Percentiles rank a stretch among this genome's conserved stretches.
These are phyloP conservation scores for Boletus calvinii DNA, from an alignment of 1,284 basidiomycete genomes.

Conservation along the genomic window DNA sequence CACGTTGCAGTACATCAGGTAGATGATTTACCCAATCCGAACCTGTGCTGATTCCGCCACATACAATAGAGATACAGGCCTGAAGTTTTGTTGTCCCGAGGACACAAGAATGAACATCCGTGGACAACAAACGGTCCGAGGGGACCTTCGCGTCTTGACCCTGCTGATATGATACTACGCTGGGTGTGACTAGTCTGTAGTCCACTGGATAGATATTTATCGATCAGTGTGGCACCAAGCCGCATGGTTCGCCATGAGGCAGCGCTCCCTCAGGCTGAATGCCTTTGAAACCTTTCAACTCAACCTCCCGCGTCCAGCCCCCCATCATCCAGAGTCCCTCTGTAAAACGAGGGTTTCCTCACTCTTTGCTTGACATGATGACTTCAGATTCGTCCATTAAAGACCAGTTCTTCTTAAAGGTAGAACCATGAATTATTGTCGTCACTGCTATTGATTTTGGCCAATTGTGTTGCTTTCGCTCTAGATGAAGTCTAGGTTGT, in stretches of 20 bases:
- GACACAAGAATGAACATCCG: not conserved
- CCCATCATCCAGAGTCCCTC: constrained; percentile 6
- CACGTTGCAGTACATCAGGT: constrained; percentile 22
- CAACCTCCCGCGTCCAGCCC: constrained; percentile 6
- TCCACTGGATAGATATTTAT: constrained; percentile 4
- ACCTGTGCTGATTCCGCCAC: constrained; percentile 3
- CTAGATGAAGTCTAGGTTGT: constrained; percentile 13
- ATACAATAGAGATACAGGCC: constrained; percentile 2
- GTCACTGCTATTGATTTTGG: constrained; percentile 3
- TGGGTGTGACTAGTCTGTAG: not conserved
- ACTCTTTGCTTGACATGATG: constrained; percentile 8
- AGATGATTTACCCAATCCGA: constrained; percentile 12
- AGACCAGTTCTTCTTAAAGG: constrained; percentile 9
- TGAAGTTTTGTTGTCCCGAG: constrained; percentile 9
- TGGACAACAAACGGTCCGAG: constrained; percentile 10
- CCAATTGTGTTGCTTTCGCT: not conserved
- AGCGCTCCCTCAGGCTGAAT: constrained; percentile 4
- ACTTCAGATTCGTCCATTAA: constrained; percentile 7
- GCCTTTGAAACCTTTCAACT: constrained; percentile 5
- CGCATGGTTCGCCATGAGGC: constrained; percentile 31
- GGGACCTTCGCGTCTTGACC: constrained; percentile 6
- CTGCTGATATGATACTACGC: constrained; percentile 8
- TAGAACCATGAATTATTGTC: constrained; percentile 4
- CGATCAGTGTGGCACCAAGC: constrained; percentile 17
- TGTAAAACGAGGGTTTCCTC: constrained; percentile 4